Percentiles rank a stretch among this genome's conserved stretches.
Conservation (phyloP, 768 basidiomycete species). For the Termitomyces sp. region DNA sequence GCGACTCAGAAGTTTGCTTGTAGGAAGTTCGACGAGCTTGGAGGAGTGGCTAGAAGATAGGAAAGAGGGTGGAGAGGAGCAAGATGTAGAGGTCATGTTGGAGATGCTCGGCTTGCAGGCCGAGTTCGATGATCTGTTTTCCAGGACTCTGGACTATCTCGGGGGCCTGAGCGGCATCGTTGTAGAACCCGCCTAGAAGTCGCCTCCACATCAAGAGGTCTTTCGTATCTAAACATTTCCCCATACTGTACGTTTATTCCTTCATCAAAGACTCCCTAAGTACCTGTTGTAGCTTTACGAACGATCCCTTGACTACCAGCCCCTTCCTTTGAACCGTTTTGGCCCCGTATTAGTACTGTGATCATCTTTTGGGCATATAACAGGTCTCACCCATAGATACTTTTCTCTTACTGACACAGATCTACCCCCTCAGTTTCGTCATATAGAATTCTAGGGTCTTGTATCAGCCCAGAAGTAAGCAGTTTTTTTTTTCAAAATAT, state of each 20-base stretch:
- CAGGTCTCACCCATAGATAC: too few relatives aligned
- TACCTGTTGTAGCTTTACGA: not conserved
- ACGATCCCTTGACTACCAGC: not conserved
- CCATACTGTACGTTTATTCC: not conserved
- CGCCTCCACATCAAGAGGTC: not conserved
- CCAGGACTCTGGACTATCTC: slow-evolving; percentile 56
- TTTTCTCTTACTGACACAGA: too few relatives aligned
- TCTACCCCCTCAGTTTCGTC: too few relatives aligned
- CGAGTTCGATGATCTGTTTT: slow-evolving; percentile 62
- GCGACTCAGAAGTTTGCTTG: slow-evolving; percentile 63
- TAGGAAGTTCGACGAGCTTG: slow-evolving; percentile 53
- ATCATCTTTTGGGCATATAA: too few relatives aligned
- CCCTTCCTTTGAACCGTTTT: too few relatives aligned
- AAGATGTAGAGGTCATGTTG: slow-evolving; percentile 38
- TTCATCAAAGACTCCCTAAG: not conserved
- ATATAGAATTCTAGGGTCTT: too few relatives aligned
- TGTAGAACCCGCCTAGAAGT: not conserved
- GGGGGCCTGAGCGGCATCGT: slow-evolving; percentile 33
- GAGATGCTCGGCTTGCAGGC: slow-evolving; percentile 54
- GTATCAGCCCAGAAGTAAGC: too few relatives aligned
- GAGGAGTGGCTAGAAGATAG: slow-evolving; percentile 62
- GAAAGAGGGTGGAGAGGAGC: slow-evolving; percentile 22
- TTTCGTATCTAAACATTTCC: not conserved
- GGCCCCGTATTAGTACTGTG: too few relatives aligned
- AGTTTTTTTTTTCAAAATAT: too few relatives aligned